These are phyloP conservation scores for Suillus bovinus DNA, from an alignment of 768 basidiomycete species.

Conservation along the genomic window DNA sequence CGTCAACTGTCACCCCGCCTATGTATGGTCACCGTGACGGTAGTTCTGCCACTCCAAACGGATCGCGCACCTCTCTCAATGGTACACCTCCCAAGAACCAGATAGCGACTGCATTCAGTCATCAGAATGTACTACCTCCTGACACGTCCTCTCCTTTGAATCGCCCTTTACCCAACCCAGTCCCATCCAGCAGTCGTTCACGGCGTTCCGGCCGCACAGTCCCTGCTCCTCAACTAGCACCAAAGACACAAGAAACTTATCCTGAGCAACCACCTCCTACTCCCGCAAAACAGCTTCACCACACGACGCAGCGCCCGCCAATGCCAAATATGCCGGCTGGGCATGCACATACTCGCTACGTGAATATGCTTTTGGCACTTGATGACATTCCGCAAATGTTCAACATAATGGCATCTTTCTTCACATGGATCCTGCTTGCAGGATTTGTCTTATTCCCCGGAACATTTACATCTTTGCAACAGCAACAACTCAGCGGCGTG, in stretches of 20 bases:
- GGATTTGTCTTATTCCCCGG: slow-evolving; percentile 65
- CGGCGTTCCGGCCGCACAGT: slow-evolving; percentile 16
- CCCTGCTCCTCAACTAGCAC: slow-evolving; percentile 8
- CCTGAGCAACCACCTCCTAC: neutral
- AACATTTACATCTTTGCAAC: slow-evolving; percentile 51
- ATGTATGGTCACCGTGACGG: slow-evolving; percentile 28
- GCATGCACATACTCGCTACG: slow-evolving; percentile 46
- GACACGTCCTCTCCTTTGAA: slow-evolving; percentile 6
- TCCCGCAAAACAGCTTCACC: slow-evolving; percentile 20
- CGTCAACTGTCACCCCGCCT: slow-evolving; percentile 26
- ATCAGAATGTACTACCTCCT: slow-evolving; percentile 16
- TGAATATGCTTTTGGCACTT: slow-evolving; percentile 62
- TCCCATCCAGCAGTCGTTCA: slow-evolving; percentile 21
- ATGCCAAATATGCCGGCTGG: slow-evolving; percentile 25
- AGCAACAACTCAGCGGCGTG: slow-evolving; percentile 27
- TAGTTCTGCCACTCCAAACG: slow-evolving; percentile 21
- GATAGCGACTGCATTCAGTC: slow-evolving; percentile 8
- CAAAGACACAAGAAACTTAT: slow-evolving; percentile 7
- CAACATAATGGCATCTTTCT: slow-evolving; percentile 55
- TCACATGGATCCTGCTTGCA: slow-evolving; percentile 62
- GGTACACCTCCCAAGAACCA: slow-evolving; percentile 9
- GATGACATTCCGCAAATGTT: slow-evolving; percentile 52
- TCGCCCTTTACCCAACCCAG: slow-evolving; percentile 10
- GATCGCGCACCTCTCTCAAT: slow-evolving; percentile 24
- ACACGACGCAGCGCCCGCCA: slow-evolving; percentile 20